Evolutionary conservation across 495 filamentous ascomycete genomes (phyloP).

Genomic region (Penicillium canescens): DNA sequence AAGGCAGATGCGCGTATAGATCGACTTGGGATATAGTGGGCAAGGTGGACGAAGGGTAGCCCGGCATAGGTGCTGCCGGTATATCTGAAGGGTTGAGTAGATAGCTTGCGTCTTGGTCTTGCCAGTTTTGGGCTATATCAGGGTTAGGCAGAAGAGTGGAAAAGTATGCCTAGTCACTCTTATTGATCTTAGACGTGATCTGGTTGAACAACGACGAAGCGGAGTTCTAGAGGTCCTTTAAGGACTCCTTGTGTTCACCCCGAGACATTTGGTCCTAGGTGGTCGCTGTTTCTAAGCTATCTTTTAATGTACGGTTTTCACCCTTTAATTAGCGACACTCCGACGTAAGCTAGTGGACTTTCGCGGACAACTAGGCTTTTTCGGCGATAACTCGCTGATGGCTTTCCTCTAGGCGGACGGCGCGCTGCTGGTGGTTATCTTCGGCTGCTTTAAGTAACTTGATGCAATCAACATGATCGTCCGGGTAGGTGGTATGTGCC

Average conservation of each 20-base stretch:
- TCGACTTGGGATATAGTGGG: neutral
- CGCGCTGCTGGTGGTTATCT: neutral
- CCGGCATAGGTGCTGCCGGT: neutral
- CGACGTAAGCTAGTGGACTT: neutral
- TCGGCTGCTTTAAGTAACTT: slow-evolving; percentile 3
- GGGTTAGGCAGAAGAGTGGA: neutral
- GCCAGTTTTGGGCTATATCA: neutral
- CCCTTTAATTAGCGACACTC: neutral
- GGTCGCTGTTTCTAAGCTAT: neutral
- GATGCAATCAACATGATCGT: neutral
- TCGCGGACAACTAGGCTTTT: neutral
- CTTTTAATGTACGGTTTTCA: neutral
- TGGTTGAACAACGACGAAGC: neutral
- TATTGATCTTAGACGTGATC: neutral
- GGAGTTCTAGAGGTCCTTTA: neutral
- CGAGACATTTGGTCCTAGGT: neutral
- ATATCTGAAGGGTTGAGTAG: neutral
- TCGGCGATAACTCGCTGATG: neutral
- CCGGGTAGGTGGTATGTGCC: neutral
- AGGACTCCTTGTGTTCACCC: neutral
- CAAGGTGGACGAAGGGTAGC: slow-evolving; percentile 1
- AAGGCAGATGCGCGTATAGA: neutral
- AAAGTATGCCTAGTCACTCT: slow-evolving; percentile 2
- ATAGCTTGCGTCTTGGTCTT: slow-evolving; percentile 1
- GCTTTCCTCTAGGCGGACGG: neutral